Conservation (phyloP, 306 rosid species). For the Prunus mira region DNA sequence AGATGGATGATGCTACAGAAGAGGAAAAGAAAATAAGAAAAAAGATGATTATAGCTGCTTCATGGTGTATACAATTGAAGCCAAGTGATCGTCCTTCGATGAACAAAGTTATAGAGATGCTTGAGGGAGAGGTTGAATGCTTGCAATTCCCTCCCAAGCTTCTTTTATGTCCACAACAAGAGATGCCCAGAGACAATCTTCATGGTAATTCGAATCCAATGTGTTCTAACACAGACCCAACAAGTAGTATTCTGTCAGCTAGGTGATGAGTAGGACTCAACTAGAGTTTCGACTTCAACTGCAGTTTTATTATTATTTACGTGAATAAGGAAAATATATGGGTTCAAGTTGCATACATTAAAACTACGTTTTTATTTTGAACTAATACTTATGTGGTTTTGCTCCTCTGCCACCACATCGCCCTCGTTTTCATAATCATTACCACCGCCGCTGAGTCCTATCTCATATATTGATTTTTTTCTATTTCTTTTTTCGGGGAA, state of each 20-base stretch:
- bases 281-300: background rate
- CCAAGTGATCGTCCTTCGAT: constrained; percentile 10
- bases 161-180: background rate
- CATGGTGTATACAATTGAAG: constrained; percentile 3
- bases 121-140: too few species aligned
- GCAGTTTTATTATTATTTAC: too few species aligned
- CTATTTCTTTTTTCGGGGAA: too few species aligned
- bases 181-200: background rate
- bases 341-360: too few species aligned
- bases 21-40: background rate
- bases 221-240: background rate
- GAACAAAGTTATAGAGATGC: background rate
- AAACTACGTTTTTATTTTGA: too few species aligned
- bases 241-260: background rate
- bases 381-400: too few species aligned
- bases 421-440: too few species aligned
- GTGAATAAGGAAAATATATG: too few species aligned
- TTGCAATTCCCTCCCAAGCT: too few species aligned
- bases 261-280: background rate
- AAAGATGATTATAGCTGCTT: background rate
- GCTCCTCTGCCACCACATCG: too few species aligned
- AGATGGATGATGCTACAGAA: background rate
- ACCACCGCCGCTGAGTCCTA: too few species aligned
- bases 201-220: background rate
- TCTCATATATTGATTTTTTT: too few species aligned